These are phyloP conservation scores for Infundibulicybe gibba DNA, from an alignment of 768 basidiomycete genomes.

Conservation along the genomic window DNA sequence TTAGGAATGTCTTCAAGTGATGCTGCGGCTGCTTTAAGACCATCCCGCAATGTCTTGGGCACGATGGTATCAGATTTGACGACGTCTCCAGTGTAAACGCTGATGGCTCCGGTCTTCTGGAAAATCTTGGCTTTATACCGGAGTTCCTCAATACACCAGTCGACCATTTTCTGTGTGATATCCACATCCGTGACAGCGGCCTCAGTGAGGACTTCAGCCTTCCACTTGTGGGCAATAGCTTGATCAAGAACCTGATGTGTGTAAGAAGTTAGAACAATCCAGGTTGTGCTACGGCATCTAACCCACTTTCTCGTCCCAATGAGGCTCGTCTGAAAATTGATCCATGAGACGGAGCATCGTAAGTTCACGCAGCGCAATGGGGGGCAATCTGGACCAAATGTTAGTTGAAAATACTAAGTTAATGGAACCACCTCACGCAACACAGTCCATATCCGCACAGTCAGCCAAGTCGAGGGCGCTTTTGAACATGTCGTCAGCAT, in stretches of 20 bases:
- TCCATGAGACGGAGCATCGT: slow-evolving; percentile 16
- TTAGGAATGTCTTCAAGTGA: slow-evolving; percentile 29
- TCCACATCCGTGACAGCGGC: background rate
- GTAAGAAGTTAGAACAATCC: background rate
- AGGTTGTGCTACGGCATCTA: background rate
- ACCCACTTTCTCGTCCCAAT: slow-evolving; percentile 15
- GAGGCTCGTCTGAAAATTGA: slow-evolving; percentile 12
- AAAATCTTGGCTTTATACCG: slow-evolving; percentile 12
- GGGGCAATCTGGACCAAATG: slow-evolving; percentile 1
- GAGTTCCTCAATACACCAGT: slow-evolving; percentile 15
- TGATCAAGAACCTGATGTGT: slow-evolving; percentile 14
- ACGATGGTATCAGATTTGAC: slow-evolving; percentile 23
- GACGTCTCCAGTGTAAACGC: background rate
- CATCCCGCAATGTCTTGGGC: slow-evolving; percentile 7
- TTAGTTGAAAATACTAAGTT: no score
- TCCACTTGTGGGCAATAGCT: slow-evolving; percentile 12
- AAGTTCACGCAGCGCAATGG: slow-evolving; percentile 10
- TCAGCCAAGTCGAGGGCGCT: no score
- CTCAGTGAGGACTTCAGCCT: slow-evolving; percentile 8
- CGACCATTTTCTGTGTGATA: slow-evolving; percentile 10
- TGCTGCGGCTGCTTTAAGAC: slow-evolving; percentile 11
- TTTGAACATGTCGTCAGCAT: no score
- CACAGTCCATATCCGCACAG: no score
- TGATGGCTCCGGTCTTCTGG: slow-evolving; percentile 9
- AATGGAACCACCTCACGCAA: no score